Evolutionary conservation across 1,284 basidiomycete genomes (phyloP).

Genomic region (Trametes versicolor): DNA sequence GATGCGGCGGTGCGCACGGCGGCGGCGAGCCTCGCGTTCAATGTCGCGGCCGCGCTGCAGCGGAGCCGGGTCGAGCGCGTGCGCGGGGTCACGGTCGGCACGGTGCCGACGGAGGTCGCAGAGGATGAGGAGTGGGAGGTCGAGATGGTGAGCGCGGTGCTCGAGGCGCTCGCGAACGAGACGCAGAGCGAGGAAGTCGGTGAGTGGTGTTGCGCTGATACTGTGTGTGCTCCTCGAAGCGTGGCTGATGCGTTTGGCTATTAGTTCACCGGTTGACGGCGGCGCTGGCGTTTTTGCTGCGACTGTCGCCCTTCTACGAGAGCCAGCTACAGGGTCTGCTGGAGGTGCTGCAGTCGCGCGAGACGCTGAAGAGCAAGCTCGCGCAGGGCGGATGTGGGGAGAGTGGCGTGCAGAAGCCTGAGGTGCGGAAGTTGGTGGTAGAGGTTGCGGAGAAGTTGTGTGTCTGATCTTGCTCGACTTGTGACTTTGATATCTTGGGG

Average conservation of each 20-base stretch:
- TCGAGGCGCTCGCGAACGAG: conserved; percentile 80
- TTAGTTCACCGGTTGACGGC: conserved; percentile 84
- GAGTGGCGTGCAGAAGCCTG: conserved; percentile 67
- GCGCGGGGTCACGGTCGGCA: conserved; percentile 43
- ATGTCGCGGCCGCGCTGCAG: conserved; percentile 75
- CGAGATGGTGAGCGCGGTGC: conserved; percentile 81
- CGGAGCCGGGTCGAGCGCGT: conserved; percentile 59
- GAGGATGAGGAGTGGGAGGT: conserved; percentile 84
- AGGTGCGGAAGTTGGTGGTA: conserved; percentile 66
- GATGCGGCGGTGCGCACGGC: conserved; percentile 79
- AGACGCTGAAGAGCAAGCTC: conserved; percentile 63
- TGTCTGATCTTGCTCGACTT: conserved; percentile 19
- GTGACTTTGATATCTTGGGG: no score
- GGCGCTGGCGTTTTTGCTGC: conserved; percentile 76
- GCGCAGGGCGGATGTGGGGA: conserved; percentile 57
- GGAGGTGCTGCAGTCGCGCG: conserved; percentile 73
- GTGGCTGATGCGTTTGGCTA: conserved; percentile 5
- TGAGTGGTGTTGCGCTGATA: conserved; percentile 51
- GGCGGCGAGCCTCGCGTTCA: conserved; percentile 85
- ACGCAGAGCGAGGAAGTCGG: conserved; percentile 80
- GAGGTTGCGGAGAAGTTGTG: conserved; percentile 70
- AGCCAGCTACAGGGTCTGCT: conserved; percentile 63
- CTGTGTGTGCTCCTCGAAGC: conserved; percentile 1
- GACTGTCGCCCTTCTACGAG: conserved; percentile 73
- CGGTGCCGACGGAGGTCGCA: conserved; percentile 45